Evolutionary conservation across 225 moss, liverwort and hornwort species (phyloP).

Genomic region (Marchantia polymorpha): DNA sequence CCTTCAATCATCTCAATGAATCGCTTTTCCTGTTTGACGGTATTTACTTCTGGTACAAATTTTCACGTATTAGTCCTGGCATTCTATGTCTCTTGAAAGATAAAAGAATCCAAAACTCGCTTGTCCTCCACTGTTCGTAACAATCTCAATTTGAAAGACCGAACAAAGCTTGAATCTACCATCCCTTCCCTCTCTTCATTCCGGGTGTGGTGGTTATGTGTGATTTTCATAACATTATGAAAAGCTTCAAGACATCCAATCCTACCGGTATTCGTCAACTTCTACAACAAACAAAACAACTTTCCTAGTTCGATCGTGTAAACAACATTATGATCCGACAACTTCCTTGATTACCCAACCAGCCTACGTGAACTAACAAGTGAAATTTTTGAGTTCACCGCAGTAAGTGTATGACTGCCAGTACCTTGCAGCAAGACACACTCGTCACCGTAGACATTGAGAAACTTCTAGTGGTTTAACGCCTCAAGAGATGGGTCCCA

Average conservation of each 20-base stretch:
- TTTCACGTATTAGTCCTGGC: conserved; percentile 15
- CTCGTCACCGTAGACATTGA: neutral
- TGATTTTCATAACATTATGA: too few relatives aligned
- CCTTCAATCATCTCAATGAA: conserved; percentile 31
- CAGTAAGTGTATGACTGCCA: neutral
- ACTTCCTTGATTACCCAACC: too few relatives aligned
- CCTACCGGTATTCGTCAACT: too few relatives aligned
- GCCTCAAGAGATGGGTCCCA: conserved; percentile 1
- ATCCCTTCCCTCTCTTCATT: neutral
- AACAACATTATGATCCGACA: too few relatives aligned
- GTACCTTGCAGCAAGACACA: conserved; percentile 1
- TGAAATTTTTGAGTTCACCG: neutral
- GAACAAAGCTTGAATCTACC: neutral
- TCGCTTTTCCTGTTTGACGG: conserved; percentile 26
- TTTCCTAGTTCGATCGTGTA: too few relatives aligned
- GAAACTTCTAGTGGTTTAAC: neutral
- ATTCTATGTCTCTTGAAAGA: neutral
- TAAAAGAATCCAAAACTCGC: neutral
- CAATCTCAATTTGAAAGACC: neutral
- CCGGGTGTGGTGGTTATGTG: too few relatives aligned
- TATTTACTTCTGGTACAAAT: conserved; percentile 29
- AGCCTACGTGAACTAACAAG: neutral
- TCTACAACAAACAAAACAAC: too few relatives aligned
- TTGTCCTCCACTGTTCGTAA: neutral
- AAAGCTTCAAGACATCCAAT: too few relatives aligned